A percentile compares a stretch with the other conserved stretches of the same genome.
Conservation (phyloP, 495 filamentous ascomycete genomes). For the Talaromyces thailandensis region DNA sequence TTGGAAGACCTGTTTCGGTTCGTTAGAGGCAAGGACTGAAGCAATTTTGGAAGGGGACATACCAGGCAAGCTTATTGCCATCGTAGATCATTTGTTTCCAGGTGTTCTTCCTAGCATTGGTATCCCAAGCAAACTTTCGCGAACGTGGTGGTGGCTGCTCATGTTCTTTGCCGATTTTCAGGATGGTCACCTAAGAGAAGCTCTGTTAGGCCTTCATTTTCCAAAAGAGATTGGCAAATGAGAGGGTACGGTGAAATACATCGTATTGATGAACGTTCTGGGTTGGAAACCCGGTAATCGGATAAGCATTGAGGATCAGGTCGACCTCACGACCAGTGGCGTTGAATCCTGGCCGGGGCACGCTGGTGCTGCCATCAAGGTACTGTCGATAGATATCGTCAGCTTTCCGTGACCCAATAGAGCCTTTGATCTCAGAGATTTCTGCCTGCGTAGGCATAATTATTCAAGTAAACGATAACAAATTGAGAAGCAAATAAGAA, state of each 20-base stretch:
- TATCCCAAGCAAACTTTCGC: constrained; percentile 67
- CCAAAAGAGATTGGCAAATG: neutral
- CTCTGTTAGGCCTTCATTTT: neutral
- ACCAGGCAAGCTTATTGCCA: constrained; percentile 72
- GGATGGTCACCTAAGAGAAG: constrained; percentile 46
- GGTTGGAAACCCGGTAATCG: constrained; percentile 44
- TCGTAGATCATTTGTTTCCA: constrained; percentile 65
- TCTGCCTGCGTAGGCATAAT: neutral
- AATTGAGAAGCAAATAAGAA: neutral
- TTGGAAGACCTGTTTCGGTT: constrained; percentile 13
- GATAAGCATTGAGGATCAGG: constrained; percentile 66
- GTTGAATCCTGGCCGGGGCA: constrained; percentile 44
- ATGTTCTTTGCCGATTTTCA: constrained; percentile 23
- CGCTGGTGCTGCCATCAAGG: constrained; percentile 17
- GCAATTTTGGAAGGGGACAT: constrained; percentile 24
- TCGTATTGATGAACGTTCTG: constrained; percentile 72
- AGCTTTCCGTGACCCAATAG: constrained; percentile 15
- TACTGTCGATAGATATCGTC: constrained; percentile 19
- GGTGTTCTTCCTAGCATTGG: constrained; percentile 40
- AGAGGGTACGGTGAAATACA: constrained; percentile 42
- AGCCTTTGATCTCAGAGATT: constrained; percentile 7
- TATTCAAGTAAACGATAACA: neutral
- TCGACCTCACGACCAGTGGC: constrained; percentile 45
- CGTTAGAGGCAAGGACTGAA: constrained; percentile 16
- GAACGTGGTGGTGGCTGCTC: constrained; percentile 53